Evolutionary conservation across 2,329 filamentous ascomycete species (phyloP).

Genomic region (Pleurostoma richardsiae): DNA sequence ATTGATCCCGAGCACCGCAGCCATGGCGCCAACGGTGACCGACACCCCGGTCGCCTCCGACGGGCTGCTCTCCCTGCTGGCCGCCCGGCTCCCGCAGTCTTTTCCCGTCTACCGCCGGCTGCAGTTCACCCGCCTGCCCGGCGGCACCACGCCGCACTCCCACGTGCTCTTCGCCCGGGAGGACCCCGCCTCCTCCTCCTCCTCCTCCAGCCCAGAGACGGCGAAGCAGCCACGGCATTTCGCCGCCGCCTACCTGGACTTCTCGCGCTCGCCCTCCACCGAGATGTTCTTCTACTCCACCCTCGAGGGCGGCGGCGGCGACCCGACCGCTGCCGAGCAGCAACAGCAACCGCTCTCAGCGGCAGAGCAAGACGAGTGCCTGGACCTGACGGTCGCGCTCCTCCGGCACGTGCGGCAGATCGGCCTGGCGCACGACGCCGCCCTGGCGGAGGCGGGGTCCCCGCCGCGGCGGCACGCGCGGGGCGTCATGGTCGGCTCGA

Average conservation of each 20-base stretch:
- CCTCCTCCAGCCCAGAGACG: not conserved
- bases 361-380: slow-evolving; percentile 22
- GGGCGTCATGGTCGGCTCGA: slow-evolving; percentile 29
- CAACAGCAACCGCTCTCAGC: not conserved
- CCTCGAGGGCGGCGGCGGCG: slow-evolving; percentile 29
- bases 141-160: slow-evolving; percentile 34
- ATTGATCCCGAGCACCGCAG: not conserved
- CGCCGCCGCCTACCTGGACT: slow-evolving; percentile 56
- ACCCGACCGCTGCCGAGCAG: not conserved
- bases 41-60: slow-evolving; percentile 14
- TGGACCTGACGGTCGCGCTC: slow-evolving; percentile 21
- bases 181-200: not conserved
- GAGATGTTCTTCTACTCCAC: slow-evolving; percentile 59
- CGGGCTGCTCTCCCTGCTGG: slow-evolving; percentile 41
- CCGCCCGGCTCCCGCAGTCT: slow-evolving; percentile 48
- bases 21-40: slow-evolving; percentile 8
- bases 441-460: slow-evolving; percentile 8
- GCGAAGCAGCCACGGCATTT: slow-evolving; percentile 26
- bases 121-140: slow-evolving; percentile 45
- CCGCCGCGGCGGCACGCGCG: slow-evolving; percentile 9
- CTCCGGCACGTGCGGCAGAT: slow-evolving; percentile 19
- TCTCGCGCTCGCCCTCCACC: slow-evolving; percentile 56
- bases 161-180: slow-evolving; percentile 34
- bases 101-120: slow-evolving; percentile 59
- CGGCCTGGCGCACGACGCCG: slow-evolving; percentile 12